phyloP scores from a whole-genome alignment of 2,329 filamentous ascomycete species.

The Verticillium zaregamsianum region DNA sequence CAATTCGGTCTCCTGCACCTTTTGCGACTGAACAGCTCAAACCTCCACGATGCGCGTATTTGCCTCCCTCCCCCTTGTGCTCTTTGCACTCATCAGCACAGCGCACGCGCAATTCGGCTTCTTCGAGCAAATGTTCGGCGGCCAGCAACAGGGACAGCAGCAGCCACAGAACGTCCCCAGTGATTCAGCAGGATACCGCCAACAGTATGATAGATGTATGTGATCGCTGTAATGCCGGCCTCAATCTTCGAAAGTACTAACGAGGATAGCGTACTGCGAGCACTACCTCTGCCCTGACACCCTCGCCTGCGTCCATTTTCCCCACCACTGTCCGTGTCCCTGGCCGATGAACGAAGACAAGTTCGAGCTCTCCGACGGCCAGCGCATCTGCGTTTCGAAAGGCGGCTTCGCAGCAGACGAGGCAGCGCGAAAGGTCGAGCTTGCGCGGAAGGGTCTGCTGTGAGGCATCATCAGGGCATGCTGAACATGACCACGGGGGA shows the following conservation, averaged over 20 bases:
- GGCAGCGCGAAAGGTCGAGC: constrained; percentile 69
- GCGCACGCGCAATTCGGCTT: constrained; percentile 85
- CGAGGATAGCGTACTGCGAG: constrained; percentile 67
- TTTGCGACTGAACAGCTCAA: not conserved
- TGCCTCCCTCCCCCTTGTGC: constrained; percentile 27
- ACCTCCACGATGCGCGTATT: constrained; percentile 26
- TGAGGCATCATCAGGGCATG: constrained; percentile 27
- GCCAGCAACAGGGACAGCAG: constrained; percentile 46
- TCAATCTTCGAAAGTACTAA: not conserved
- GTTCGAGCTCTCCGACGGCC: constrained; percentile 67
- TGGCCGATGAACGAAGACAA: constrained; percentile 76
- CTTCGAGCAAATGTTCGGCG: constrained; percentile 94
- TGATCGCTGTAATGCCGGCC: not conserved
- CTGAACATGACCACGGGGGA: no score
- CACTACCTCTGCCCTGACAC: constrained; percentile 95
- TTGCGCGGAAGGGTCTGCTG: constrained; percentile 74
- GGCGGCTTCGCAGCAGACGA: constrained; percentile 71
- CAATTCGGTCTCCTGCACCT: not conserved
- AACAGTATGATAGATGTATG: constrained; percentile 64
- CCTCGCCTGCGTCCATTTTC: constrained; percentile 90
- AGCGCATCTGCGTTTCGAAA: constrained; percentile 68
- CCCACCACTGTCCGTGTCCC: constrained; percentile 93
- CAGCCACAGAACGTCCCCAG: constrained; percentile 77
- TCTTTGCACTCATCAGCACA: constrained; percentile 57
- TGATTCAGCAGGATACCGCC: constrained; percentile 76